Conservation (phyloP, 768 basidiomycete genomes). For the Strobilomyces dryophilus region DNA sequence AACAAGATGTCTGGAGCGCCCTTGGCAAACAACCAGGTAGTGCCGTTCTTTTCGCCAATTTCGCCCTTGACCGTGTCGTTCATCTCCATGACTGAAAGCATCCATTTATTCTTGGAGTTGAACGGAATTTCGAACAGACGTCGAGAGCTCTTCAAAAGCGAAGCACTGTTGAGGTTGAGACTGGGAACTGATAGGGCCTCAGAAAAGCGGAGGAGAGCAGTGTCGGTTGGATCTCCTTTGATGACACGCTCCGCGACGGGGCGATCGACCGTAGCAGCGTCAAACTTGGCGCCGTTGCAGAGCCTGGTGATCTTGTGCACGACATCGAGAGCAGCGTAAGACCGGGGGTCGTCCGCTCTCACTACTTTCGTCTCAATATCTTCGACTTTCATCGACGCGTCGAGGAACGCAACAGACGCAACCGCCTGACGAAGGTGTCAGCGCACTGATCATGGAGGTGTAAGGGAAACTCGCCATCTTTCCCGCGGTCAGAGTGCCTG, state of each 20-base stretch:
- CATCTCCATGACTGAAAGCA: conserved; percentile 41
- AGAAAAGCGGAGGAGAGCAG: conserved; percentile 49
- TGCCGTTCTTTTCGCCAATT: conserved; percentile 5
- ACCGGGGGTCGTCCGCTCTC: conserved; percentile 4
- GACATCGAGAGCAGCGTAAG: conserved; percentile 23
- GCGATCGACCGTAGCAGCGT: conserved; percentile 23
- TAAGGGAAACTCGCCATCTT: conserved; percentile 36
- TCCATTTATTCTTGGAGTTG: conserved; percentile 56
- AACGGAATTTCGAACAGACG: conserved; percentile 38
- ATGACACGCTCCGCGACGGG: conserved; percentile 33
- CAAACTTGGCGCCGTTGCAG: conserved; percentile 56
- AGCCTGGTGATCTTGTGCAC: conserved; percentile 44
- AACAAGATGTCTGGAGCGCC: conserved; percentile 59
- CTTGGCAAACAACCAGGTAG: conserved; percentile 43
- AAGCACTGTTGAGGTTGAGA: conserved; percentile 19
- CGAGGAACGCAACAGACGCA: conserved; percentile 37
- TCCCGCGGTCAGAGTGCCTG: conserved; percentile 48
- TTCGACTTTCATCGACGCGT: conserved; percentile 18
- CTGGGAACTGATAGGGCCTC: conserved; percentile 29
- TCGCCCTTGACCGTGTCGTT: conserved; percentile 13
- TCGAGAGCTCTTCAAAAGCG: conserved; percentile 18
- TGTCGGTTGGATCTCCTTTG: conserved; percentile 51
- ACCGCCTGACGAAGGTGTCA: conserved; percentile 30
- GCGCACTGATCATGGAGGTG: background rate
- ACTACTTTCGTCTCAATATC: conserved; percentile 18